Conservation (phyloP, 2,329 filamentous ascomycete genomes). For the Cylindrodendrum hubeiense region DNA sequence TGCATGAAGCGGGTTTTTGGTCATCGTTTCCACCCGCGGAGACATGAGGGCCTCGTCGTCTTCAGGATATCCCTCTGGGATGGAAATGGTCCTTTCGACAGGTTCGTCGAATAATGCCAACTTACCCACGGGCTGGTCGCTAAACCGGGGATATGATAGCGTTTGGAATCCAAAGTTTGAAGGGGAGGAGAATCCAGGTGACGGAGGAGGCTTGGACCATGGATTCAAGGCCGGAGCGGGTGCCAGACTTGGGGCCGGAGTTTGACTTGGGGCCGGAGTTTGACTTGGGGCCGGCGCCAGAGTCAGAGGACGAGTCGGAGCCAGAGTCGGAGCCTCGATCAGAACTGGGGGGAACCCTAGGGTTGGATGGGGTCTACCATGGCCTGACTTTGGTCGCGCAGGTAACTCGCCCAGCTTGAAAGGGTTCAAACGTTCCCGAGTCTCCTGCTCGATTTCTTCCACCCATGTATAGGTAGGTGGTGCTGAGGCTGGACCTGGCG, state of each 20-base stretch:
- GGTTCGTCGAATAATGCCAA: slow-evolving; percentile 29
- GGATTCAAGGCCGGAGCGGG: slow-evolving; percentile 22
- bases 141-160: slow-evolving; percentile 46
- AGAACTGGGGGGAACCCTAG: background rate
- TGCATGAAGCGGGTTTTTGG: slow-evolving; percentile 72
- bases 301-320: slow-evolving; percentile 26
- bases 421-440: slow-evolving; percentile 30
- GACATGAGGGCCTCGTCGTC: slow-evolving; percentile 75
- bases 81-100: slow-evolving; percentile 51
- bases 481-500: slow-evolving; percentile 75
- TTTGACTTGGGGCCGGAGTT: slow-evolving; percentile 34
- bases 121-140: slow-evolving; percentile 24
- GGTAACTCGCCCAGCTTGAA: slow-evolving; percentile 43
- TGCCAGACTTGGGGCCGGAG: slow-evolving; percentile 18
- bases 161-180: slow-evolving; percentile 59
- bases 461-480: slow-evolving; percentile 73
- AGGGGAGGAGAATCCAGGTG: slow-evolving; percentile 58
- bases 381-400: slow-evolving; percentile 53
- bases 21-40: slow-evolving; percentile 79
- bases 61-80: slow-evolving; percentile 51
- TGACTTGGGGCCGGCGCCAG: background rate
- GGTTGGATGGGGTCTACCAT: slow-evolving; percentile 25
- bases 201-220: slow-evolving; percentile 55
- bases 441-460: slow-evolving; percentile 58
- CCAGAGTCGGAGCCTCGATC: slow-evolving; percentile 4